Evolutionary conservation across 1,139 yeast species (phyloP).

Genomic region (Taphrina sp.): DNA sequence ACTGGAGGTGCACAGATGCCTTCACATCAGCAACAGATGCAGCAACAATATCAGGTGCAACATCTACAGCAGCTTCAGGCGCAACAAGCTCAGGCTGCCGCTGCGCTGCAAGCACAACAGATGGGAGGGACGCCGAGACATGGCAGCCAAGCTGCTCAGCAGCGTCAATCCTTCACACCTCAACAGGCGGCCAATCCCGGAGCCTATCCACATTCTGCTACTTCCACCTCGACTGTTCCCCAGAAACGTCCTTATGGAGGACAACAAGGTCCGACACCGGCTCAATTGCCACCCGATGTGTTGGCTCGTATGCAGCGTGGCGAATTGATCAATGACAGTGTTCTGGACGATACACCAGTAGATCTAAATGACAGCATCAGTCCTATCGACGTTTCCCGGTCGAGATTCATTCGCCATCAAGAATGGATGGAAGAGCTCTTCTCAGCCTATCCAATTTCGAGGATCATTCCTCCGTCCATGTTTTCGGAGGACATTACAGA

Average conservation of each 20-base stretch:
- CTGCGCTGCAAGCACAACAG: constrained; percentile 19
- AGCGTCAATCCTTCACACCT: background rate
- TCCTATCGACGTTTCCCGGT: constrained; percentile 48
- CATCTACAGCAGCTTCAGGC: constrained; percentile 21
- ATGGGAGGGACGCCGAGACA: constrained; percentile 6
- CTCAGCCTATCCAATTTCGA: constrained; percentile 31
- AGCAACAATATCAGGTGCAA: constrained; percentile 24
- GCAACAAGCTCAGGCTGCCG: constrained; percentile 19
- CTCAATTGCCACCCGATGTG: constrained; percentile 4
- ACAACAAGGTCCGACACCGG: background rate
- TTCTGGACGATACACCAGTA: constrained; percentile 40
- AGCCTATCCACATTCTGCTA: background rate
- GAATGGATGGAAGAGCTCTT: constrained; percentile 49
- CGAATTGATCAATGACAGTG: constrained; percentile 25
- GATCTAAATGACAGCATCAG: constrained; percentile 49
- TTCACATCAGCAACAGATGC: constrained; percentile 16
- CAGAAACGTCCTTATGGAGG: constrained; percentile 11
- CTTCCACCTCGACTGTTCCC: constrained; percentile 6
- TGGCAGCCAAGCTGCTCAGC: too few relatives aligned
- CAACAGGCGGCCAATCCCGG: background rate
- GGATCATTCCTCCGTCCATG: background rate
- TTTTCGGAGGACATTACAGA: background rate
- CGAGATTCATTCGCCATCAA: constrained; percentile 49
- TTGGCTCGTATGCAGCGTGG: constrained; percentile 16
- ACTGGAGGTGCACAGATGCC: constrained; percentile 27